These are phyloP conservation scores for Crotalaria pallida DNA, from an alignment of 306 rosid genomes.

Conservation along the genomic window DNA sequence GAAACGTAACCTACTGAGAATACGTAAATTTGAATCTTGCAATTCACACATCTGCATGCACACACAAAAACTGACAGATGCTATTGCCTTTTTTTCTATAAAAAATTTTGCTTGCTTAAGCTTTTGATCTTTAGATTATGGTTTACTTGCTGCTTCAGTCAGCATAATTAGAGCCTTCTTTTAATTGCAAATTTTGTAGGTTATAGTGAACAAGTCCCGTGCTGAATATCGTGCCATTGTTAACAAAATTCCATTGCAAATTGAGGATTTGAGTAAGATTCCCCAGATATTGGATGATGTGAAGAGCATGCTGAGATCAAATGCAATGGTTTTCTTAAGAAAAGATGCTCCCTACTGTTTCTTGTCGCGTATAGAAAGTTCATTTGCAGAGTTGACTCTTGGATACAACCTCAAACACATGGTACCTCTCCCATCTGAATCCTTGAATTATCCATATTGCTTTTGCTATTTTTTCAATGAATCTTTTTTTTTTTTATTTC, in stretches of 20 bases:
- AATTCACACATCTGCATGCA: neutral
- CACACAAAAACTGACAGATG: neutral
- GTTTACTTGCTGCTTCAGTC: constrained; percentile 3
- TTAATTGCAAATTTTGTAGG: constrained; percentile 38
- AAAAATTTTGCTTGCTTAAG: neutral
- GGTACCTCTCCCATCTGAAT: constrained; percentile 41
- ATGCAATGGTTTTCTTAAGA: constrained; percentile 67
- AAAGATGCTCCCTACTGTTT: constrained; percentile 78
- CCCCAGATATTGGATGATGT: constrained; percentile 57
- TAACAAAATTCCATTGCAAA: constrained; percentile 60
- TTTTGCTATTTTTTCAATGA: constrained; percentile 9
- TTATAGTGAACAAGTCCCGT: constrained; percentile 84
- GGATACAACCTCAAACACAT: constrained; percentile 79
- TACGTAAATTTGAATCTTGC: constrained; percentile 1
- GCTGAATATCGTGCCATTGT: constrained; percentile 66
- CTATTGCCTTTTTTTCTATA: constrained; percentile 8
- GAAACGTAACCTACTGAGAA: constrained; percentile 8
- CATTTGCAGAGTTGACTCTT: constrained; percentile 64
- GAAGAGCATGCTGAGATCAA: constrained; percentile 59
- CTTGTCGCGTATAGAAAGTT: constrained; percentile 65
- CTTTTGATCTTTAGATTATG: constrained; percentile 8
- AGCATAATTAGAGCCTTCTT: neutral
- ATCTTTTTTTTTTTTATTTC: constrained; percentile 3
- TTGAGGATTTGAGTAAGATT: constrained; percentile 57
- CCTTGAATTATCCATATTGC: neutral